Base-by-base conservation (phyloP, 2,329 filamentous ascomycete species). In the Diaporthe sp. region DNA sequence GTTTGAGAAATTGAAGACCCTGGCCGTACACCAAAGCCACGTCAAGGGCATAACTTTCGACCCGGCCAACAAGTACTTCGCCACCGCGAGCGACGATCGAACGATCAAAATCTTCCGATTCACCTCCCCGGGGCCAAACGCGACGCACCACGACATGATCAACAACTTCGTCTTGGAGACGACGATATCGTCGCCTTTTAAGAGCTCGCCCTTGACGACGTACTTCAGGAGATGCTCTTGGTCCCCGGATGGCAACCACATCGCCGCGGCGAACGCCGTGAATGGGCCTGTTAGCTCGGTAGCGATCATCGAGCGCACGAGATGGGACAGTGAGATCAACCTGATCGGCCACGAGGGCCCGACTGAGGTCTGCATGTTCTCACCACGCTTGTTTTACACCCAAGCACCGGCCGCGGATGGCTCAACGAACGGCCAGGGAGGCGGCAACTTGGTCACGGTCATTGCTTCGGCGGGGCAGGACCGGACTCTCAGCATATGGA, bases 21-120 rank as follows among this genome's bases (percentile, higher is more conserved):
- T 99, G 7, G 92, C 95, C 2, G 93, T 96, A 75, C 97, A 99
- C 84, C 95, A 98, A 83, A 98, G 95, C 83, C 97, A 98, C 83
- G 97, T 99, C 86, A 99, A 99, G 84, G 97, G 97, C 77, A 97
- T 99, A 81, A 98, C 96, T 0, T 99, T 99, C 82, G 97, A 99
- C 82, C 97, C 97, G 0, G 97, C 97, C 57, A 98, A 98, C 87
- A 99, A 98, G 83, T 99, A 98, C 87, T 99, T 99, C 85, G 97
- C 97, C 22, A 99, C 97, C 0, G 96, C 97, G 3, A 98, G 95
- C 85, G 97, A 99, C 83, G 97, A 99, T 84, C 92, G 97, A 76
- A 96, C 95, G 3, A 98, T 99, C 85, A 98, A 98, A 83, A 95
- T 99, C 80, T 98, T 98, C 85, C 92, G 96, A 76, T 99, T 98